These are phyloP conservation scores for Lactarius evosmus DNA, from an alignment of 768 basidiomycete species.

Conservation along the genomic window DNA sequence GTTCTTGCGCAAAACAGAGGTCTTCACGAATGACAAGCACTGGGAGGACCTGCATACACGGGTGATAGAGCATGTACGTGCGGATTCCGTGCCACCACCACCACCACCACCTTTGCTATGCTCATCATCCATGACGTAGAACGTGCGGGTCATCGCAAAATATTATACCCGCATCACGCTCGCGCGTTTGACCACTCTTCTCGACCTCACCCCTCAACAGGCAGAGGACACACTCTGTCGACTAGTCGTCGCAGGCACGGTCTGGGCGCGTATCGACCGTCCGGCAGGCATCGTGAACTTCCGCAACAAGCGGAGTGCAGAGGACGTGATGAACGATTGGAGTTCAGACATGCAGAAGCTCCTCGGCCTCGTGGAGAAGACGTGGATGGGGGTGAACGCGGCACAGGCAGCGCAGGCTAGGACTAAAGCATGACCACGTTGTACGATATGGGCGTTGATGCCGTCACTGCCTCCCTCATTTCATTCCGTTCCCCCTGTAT, in stretches of 20 bases:
- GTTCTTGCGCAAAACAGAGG: slow-evolving; percentile 71
- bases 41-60: slow-evolving; percentile 96
- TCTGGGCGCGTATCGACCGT: slow-evolving; percentile 93
- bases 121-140: slow-evolving; percentile 50
- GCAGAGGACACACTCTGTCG: slow-evolving; percentile 88
- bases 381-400: slow-evolving; percentile 97
- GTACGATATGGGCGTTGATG: not conserved
- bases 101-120: not conserved
- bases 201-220: slow-evolving; percentile 76
- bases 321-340: slow-evolving; percentile 98
- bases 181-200: slow-evolving; percentile 73
- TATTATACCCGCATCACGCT: slow-evolving; percentile 96
- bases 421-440: slow-evolving; percentile 40
- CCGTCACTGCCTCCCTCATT: not conserved
- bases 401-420: slow-evolving; percentile 81
- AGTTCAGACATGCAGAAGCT: slow-evolving; percentile 94
- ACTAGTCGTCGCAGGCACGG: slow-evolving; percentile 85
- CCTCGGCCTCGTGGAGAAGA: slow-evolving; percentile 90
- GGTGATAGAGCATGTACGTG: slow-evolving; percentile 91
- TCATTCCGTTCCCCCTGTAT: not conserved
- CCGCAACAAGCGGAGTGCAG: slow-evolving; percentile 73
- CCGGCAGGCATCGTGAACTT: slow-evolving; percentile 89
- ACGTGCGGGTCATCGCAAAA: slow-evolving; percentile 88
- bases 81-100: not conserved
- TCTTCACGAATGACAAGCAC: slow-evolving; percentile 73